Evolutionary conservation across 164 flowering plant genomes (phyloP).

Genomic region (Brasenia schreberi): DNA sequence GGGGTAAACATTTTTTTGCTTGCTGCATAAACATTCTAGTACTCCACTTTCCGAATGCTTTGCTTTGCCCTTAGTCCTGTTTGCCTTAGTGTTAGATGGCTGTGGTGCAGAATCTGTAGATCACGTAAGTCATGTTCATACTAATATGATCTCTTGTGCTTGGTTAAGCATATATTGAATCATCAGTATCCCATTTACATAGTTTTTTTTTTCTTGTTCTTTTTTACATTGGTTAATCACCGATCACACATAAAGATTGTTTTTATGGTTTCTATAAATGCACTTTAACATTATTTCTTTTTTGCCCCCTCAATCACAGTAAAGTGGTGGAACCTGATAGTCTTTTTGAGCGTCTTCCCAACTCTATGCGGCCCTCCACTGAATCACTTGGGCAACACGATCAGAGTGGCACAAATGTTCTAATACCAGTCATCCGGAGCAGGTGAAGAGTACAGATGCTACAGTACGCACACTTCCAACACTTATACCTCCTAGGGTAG

Average conservation of each 20-base stretch:
- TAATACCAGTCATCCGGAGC: constrained; percentile 23
- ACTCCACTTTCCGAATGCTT: too few relatives aligned
- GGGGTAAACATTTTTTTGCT: too few relatives aligned
- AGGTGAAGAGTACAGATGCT: constrained; percentile 29
- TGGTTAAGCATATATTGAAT: background rate
- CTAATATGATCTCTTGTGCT: background rate
- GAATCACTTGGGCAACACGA: constrained; percentile 45
- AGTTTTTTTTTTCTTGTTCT: too few relatives aligned
- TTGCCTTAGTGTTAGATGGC: too few relatives aligned
- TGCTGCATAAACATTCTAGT: too few relatives aligned
- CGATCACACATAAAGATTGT: too few relatives aligned
- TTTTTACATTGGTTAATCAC: background rate
- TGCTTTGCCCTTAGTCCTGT: too few relatives aligned
- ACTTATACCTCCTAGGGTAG: constrained; percentile 78
- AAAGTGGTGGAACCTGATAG: constrained; percentile 95
- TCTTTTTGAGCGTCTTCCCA: constrained; percentile 85
- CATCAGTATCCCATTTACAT: too few relatives aligned
- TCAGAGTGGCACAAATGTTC: constrained; percentile 28
- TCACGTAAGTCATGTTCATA: too few relatives aligned
- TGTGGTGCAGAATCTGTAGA: too few relatives aligned
- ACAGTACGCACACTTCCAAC: constrained; percentile 66
- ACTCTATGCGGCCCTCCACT: constrained; percentile 57
- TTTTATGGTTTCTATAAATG: background rate
- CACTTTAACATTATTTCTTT: background rate
- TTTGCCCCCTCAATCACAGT: constrained; percentile 32